Conservation (phyloP, 2,329 filamentous ascomycete species). For the Penicillium glabrum region DNA sequence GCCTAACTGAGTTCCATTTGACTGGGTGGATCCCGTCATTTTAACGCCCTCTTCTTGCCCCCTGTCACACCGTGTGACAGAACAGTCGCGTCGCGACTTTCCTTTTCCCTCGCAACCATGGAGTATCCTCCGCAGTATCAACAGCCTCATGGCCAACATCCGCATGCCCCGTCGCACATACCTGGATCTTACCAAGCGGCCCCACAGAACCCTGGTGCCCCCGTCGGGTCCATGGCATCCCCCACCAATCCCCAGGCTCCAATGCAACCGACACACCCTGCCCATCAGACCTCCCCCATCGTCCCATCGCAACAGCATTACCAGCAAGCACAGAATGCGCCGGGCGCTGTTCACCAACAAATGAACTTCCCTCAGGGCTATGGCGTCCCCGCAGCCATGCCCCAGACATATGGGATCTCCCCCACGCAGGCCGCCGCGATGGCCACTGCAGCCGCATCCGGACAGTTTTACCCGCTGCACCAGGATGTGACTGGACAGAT, state of each 20-base stretch:
- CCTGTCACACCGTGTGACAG: slow-evolving; percentile 26
- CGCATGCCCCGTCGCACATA: slow-evolving; percentile 59
- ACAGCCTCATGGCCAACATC: slow-evolving; percentile 62
- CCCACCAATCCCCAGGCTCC: slow-evolving; percentile 70
- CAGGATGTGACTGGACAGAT: slow-evolving; percentile 68
- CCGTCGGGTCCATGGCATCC: slow-evolving; percentile 63
- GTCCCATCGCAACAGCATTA: slow-evolving; percentile 73
- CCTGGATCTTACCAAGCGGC: slow-evolving; percentile 63
- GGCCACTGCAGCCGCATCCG: slow-evolving; percentile 89
- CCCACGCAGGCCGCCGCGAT: slow-evolving; percentile 87
- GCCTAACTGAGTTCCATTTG: slow-evolving; percentile 13
- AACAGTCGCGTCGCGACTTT: slow-evolving; percentile 22
- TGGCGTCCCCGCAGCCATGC: slow-evolving; percentile 72
- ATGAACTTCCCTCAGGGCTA: slow-evolving; percentile 81
- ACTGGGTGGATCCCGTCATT: slow-evolving; percentile 18
- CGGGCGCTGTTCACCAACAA: slow-evolving; percentile 62
- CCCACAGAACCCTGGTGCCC: slow-evolving; percentile 49
- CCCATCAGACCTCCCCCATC: slow-evolving; percentile 75
- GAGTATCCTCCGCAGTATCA: slow-evolving; percentile 74
- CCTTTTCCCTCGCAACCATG: slow-evolving; percentile 53
- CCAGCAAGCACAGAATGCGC: slow-evolving; percentile 62
- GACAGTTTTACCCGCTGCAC: slow-evolving; percentile 73
- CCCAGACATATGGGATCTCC: slow-evolving; percentile 71
- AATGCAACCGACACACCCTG: slow-evolving; percentile 57
- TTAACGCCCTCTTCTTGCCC: slow-evolving; percentile 7